Evolutionary conservation across 1,139 yeast species (phyloP), one percentile per base, ranked within the genome.

Genomic region (Debaryomyces subglobosus): DNA sequence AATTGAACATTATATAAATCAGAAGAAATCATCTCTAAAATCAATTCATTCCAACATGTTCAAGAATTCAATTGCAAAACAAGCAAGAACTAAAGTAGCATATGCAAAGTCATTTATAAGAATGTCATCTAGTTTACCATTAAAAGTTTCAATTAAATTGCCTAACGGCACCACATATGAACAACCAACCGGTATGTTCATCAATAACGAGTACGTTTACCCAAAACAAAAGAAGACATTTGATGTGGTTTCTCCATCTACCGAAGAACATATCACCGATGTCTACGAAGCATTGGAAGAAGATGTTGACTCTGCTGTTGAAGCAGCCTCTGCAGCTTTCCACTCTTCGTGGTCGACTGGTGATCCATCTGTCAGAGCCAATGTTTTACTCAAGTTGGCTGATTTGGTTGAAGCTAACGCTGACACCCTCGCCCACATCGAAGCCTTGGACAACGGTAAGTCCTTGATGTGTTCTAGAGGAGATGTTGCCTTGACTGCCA

Each of bases 401-500:
- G 87, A 84, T 49, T 71, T 84, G 57, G 65, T 86, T 62, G 89
- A 84, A 50, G 70, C 76, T 55, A 72, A 86, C 57, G 71, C 77
- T 40, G 90, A 85, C 48, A 64, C 79, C 42, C 65, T 88, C 49
- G 84, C 89, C 36, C 71, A 82, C 48, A 82, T 88, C 60, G 96
- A 88, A 73, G 77, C 92, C 29, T 76, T 86, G 69, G 95, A 88
- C 65, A 86, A 88, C 54, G 96, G 96, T 67, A 88, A 88, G 70
- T 85, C 91, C 46, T 73, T 85, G 60, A 72, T 74, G 50, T 78
- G 79, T 63, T 62, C 74, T 32, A 63, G 69, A 58, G 72, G 72
- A 47, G 96, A 89, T 63, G 78, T 89, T 45, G 79, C 69, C n/a
- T 80, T 85, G 58, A 73, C 85, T 49, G 79, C 84, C 54, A 77